Conservation (phyloP, 495 filamentous ascomycete genomes). For the Annulohypoxylon moriforme region DNA sequence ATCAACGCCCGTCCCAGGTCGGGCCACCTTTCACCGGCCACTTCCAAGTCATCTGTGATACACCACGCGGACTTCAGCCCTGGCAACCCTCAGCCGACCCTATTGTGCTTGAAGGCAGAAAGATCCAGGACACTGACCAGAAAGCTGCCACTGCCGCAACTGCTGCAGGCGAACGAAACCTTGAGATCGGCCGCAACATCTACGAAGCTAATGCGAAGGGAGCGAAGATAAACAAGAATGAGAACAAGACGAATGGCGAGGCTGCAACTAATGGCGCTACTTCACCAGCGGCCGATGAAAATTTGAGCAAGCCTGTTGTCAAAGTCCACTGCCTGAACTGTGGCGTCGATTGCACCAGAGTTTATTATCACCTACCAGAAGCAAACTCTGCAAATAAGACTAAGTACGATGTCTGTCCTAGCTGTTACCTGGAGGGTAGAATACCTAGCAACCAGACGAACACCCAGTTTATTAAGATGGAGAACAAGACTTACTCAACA, state of each 20-base stretch:
- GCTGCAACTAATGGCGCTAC: constrained; percentile 68
- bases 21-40: constrained; percentile 97
- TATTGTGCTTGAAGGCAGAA: constrained; percentile 70
- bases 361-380: constrained; percentile 87
- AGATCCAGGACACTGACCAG: constrained; percentile 80
- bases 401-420: constrained; percentile 89
- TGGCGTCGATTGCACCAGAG: constrained; percentile 89
- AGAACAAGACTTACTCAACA: constrained; percentile 80
- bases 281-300: constrained; percentile 57
- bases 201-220: constrained; percentile 94
- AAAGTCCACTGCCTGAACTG: constrained; percentile 86
- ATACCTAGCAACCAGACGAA: constrained; percentile 78
- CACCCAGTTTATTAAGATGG: constrained; percentile 84
- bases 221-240: constrained; percentile 69
- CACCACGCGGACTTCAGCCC: constrained; percentile 91
- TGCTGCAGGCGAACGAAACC: constrained; percentile 82
- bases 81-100: constrained; percentile 90
- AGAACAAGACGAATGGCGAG: constrained; percentile 77
- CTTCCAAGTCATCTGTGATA: constrained; percentile 94
- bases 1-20: constrained; percentile 92
- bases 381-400: constrained; percentile 66
- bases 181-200: constrained; percentile 92
- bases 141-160: constrained; percentile 71
- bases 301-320: constrained; percentile 66
- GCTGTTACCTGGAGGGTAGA: constrained; percentile 84